Evolutionary conservation across 805 yeast genomes (phyloP).

Genomic region (Metschnikowia picachoensis): DNA sequence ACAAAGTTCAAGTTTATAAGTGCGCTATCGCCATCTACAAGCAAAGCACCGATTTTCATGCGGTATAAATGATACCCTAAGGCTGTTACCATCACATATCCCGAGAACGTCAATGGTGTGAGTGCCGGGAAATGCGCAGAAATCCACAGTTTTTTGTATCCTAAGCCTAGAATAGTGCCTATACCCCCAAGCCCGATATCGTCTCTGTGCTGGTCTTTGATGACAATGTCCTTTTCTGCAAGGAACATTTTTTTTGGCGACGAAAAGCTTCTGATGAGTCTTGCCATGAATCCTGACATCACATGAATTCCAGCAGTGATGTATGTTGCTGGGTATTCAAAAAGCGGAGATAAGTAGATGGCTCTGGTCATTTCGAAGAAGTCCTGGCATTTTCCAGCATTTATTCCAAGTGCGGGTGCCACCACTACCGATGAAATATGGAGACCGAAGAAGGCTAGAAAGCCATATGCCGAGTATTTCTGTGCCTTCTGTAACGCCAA

Average conservation of each 20-base stretch:
- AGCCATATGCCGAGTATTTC: slow-evolving; percentile 57
- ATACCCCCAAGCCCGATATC: slow-evolving; percentile 61
- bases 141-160: slow-evolving; percentile 45
- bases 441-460: slow-evolving; percentile 52
- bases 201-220: slow-evolving; percentile 36
- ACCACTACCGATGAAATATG: slow-evolving; percentile 54
- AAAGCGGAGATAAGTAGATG: slow-evolving; percentile 49
- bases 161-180: slow-evolving; percentile 51
- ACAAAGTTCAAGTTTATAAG: slow-evolving; percentile 51
- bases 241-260: slow-evolving; percentile 9
- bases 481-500: slow-evolving; percentile 34
- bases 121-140: slow-evolving; percentile 45
- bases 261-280: slow-evolving; percentile 25
- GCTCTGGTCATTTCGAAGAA: slow-evolving; percentile 57
- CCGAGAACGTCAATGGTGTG: slow-evolving; percentile 55
- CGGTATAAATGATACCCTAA: slow-evolving; percentile 44
- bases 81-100: slow-evolving; percentile 48
- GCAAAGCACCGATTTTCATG: slow-evolving; percentile 48
- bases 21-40: slow-evolving; percentile 62
- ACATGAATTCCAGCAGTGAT: slow-evolving; percentile 50
- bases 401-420: slow-evolving; percentile 46
- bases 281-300: slow-evolving; percentile 45
- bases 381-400: slow-evolving; percentile 45
- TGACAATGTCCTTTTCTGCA: slow-evolving; percentile 16
- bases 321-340: slow-evolving; percentile 48